These are phyloP conservation scores for Globisporangium viniferum DNA, from an alignment of 352 stramenopile genomes.

Conservation along the genomic window DNA sequence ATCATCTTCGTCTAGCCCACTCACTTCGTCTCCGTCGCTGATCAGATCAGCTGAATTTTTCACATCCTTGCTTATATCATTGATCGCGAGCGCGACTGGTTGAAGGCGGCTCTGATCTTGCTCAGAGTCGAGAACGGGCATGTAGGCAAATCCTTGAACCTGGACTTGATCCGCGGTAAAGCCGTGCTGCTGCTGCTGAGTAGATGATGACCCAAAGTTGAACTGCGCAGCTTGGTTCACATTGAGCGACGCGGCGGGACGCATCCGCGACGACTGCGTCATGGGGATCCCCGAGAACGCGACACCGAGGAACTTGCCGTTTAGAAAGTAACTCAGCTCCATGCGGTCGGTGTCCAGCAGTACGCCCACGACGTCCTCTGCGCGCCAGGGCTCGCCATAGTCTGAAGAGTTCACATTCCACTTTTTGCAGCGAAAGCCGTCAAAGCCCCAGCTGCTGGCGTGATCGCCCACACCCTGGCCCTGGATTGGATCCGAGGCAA, in stretches of 20 bases:
- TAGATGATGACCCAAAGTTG: constrained; percentile 53
- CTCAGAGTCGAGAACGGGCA: constrained; percentile 29
- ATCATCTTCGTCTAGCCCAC: constrained; percentile 11
- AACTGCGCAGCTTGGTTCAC: constrained; percentile 75
- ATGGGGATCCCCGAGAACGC: constrained; percentile 69
- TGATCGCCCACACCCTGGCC: constrained; percentile 92
- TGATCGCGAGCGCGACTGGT: constrained; percentile 30
- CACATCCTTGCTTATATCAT: background rate
- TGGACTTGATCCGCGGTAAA: background rate
- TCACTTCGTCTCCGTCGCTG: constrained; percentile 7
- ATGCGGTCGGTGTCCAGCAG: constrained; percentile 83
- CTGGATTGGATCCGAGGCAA: constrained; percentile 76
- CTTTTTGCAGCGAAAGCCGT: constrained; percentile 87
- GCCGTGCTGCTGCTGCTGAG: background rate
- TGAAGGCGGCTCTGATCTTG: constrained; percentile 46
- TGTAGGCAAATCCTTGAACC: constrained; percentile 30
- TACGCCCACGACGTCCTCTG: constrained; percentile 84
- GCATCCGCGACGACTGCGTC: constrained; percentile 45
- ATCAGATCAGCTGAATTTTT: background rate
- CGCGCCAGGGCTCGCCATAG: constrained; percentile 83
- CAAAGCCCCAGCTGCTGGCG: constrained; percentile 88
- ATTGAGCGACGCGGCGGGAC: constrained; percentile 85
- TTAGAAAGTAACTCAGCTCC: constrained; percentile 89
- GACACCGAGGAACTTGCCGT: constrained; percentile 86
- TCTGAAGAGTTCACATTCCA: constrained; percentile 83